phyloP scores from a whole-genome alignment of 805 yeast species.

The Kodamaea fukazawae region DNA sequence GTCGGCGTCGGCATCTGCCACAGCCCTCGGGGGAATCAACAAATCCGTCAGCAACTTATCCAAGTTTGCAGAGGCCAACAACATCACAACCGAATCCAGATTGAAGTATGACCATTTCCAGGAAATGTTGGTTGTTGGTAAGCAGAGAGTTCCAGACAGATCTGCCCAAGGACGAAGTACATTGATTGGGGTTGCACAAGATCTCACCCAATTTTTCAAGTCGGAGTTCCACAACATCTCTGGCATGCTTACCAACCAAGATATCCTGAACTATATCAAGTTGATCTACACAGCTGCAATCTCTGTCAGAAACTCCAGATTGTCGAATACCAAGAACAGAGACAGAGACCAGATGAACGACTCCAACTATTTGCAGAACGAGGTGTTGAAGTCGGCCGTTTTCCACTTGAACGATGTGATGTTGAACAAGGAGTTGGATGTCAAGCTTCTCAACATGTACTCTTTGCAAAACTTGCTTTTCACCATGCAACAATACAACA shows the following conservation, averaged over 20 bases:
- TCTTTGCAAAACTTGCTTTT: conserved; percentile 26
- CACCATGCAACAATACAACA: conserved; percentile 46
- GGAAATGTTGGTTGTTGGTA: conserved; percentile 25
- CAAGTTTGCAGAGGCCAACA: conserved; percentile 2
- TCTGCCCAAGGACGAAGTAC: conserved; percentile 1
- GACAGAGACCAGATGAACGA: conserved; percentile 35
- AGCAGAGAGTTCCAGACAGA: conserved; percentile 15
- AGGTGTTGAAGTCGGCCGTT: conserved; percentile 31
- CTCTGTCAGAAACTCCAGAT: conserved; percentile 30
- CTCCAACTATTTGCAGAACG: conserved; percentile 27
- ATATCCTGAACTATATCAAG: conserved; percentile 22
- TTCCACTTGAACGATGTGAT: conserved; percentile 30
- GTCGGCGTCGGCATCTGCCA: conserved; percentile 1
- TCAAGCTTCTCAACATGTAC: conserved; percentile 19
- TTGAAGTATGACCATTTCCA: conserved; percentile 26
- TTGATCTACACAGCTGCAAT: conserved; percentile 25
- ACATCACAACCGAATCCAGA: conserved; percentile 13
- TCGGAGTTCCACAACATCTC: conserved; percentile 21
- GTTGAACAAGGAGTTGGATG: conserved; percentile 27
- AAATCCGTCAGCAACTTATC: conserved; percentile 5
- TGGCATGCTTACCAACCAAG: conserved; percentile 16
- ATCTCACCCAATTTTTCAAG: conserved; percentile 3
- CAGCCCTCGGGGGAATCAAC: neutral
- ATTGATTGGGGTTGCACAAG: conserved; percentile 5
- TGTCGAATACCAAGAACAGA: conserved; percentile 32